Percentiles rank a stretch among this genome's conserved stretches.
Evolutionary conservation across 768 basidiomycete genomes (phyloP).

Genomic region (Gyrodon lividus): DNA sequence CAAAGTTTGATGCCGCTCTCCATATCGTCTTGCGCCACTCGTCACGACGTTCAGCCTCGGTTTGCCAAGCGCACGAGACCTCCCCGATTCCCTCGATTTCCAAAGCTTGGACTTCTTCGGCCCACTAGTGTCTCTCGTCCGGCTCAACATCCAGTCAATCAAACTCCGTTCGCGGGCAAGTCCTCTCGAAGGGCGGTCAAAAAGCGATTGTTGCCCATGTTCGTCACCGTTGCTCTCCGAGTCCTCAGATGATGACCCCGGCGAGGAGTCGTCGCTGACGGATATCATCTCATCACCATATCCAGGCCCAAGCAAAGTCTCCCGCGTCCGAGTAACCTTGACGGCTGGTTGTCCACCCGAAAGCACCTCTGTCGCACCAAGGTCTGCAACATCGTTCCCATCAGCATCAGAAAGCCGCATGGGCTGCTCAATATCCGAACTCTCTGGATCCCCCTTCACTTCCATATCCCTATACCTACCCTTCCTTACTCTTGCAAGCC

Average conservation of each 20-base stretch:
- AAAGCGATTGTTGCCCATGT: constrained; percentile 36
- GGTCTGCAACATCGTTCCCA: neutral
- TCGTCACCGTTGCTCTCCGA: constrained; percentile 29
- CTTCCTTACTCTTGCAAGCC: constrained; percentile 46
- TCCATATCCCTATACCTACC: constrained; percentile 36
- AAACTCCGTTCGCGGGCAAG: constrained; percentile 43
- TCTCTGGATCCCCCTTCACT: constrained; percentile 65
- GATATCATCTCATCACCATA: constrained; percentile 20
- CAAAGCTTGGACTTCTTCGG: constrained; percentile 17
- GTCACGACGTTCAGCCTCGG: constrained; percentile 39
- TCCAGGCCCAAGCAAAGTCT: neutral
- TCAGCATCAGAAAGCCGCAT: neutral
- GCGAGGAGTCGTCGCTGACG: constrained; percentile 17
- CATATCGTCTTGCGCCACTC: constrained; percentile 33
- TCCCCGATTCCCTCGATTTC: constrained; percentile 13
- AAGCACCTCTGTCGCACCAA: constrained; percentile 5
- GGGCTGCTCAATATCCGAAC: constrained; percentile 40
- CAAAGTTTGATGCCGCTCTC: constrained; percentile 38
- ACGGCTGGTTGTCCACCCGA: constrained; percentile 17
- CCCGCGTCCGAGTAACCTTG: constrained; percentile 22
- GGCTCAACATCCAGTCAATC: constrained; percentile 69
- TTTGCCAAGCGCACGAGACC: constrained; percentile 5
- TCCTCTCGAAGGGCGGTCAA: constrained; percentile 20
- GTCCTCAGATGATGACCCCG: constrained; percentile 12
- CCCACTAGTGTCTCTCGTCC: constrained; percentile 30